These are phyloP conservation scores for Haberlea rhodopensis DNA, from an alignment of 257 asterid genomes.

Conservation along the genomic window DNA sequence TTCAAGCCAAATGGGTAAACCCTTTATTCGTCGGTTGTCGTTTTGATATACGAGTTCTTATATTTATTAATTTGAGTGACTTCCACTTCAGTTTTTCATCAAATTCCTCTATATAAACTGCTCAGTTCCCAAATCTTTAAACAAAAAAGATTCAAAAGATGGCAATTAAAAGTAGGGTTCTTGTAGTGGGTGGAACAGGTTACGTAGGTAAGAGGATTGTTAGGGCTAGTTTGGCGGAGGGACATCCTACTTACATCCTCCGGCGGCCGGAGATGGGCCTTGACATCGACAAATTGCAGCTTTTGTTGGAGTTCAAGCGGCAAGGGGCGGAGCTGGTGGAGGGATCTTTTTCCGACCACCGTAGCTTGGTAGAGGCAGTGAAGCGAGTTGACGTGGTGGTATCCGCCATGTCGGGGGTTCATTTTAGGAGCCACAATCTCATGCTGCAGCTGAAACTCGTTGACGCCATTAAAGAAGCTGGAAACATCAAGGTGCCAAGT, in stretches of 20 bases:
- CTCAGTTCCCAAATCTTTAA: background rate
- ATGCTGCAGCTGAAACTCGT: constrained; percentile 72
- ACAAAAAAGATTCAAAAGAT: constrained; percentile 12
- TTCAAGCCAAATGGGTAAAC: too few species aligned
- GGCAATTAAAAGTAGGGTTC: constrained; percentile 67
- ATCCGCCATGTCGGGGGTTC: constrained; percentile 86
- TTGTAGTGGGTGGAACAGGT: constrained; percentile 84
- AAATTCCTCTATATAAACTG: constrained; percentile 1
- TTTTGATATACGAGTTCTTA: background rate
- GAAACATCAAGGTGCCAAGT: constrained; percentile 50
- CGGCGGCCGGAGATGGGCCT: constrained; percentile 64
- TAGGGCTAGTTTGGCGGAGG: constrained; percentile 67
- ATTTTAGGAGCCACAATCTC: constrained; percentile 66
- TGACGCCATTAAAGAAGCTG: constrained; percentile 80
- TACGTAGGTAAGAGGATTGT: constrained; percentile 70
- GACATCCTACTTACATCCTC: constrained; percentile 67
- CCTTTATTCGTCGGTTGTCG: too few species aligned
- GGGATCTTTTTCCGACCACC: constrained; percentile 67
- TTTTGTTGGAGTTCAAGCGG: constrained; percentile 56
- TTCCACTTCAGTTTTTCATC: background rate
- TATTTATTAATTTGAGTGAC: background rate
- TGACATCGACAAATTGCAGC: constrained; percentile 66
- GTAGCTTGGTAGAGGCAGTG: constrained; percentile 71
- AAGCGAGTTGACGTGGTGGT: constrained; percentile 75
- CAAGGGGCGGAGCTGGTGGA: constrained; percentile 66